Base-by-base conservation (phyloP, 306 rosid genomes). In the Corylus americana region DNA sequence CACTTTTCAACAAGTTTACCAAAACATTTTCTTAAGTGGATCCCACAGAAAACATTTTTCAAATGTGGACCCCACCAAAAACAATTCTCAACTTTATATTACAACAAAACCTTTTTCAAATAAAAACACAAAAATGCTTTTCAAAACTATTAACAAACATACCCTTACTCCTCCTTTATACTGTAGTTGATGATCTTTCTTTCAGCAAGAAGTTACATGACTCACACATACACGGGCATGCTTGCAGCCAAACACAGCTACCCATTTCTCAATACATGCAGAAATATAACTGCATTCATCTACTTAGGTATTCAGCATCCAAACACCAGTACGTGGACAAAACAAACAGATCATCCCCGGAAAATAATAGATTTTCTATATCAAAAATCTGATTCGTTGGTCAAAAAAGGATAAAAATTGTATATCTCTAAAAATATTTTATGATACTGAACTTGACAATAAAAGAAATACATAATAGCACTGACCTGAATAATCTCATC, bases 401-500 rank as follows among this genome's bases (percentile, higher is more conserved):
- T 68, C 13, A 39, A 4, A 39, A 42, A 67, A 39, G 72, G 50
- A 39, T 64, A 67, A 42, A 66, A 37, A 11, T 4, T n/a, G 3
- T 14, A 8, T 4, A n/a, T 6, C 29, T 18, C 35, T 64, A 29
- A 62, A 61, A 3, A 61, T 3, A 1, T 27, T 62, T 62, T 62
- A 1, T 42, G 45, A 42, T 42, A 42, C 45, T 42, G 45, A 42
- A 42, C 45, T 42, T 27, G 59, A 53, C 18, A 81, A 76, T 73
- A 16, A 74, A 71, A 73, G 58, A 55, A 71, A 80, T 53, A 61
- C 57, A 22, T 25, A 58, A 83, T 10, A 81, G 37, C 69, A 91
- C 97, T 87, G 77, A 94, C 98, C 75, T 90, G 92, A 81, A 92
- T 76, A 79, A 94, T 88, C 80, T 92, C 93, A 79, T 83, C 83